Evolutionary conservation across 257 asterid genomes (phyloP), one percentile per base, ranked within the genome.

Genomic region (Rhazya stricta): DNA sequence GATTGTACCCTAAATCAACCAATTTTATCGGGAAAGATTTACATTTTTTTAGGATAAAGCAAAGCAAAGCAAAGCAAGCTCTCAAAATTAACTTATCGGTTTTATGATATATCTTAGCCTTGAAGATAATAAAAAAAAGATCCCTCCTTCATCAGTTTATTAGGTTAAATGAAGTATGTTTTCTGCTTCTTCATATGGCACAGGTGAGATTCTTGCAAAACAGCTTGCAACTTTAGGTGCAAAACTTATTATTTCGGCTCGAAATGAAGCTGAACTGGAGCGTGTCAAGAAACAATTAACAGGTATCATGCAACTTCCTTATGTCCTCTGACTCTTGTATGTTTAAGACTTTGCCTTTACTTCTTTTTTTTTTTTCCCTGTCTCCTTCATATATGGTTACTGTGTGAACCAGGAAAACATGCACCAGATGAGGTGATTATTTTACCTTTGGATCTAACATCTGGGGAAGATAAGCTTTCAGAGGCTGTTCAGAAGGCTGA

Each of bases 141-240:
- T n/a, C n/a, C n/a, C n/a, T n/a, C n/a, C n/a, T 8, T 43, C 32
- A 56, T 32, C 12, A 37, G 23, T 66, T 21, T 41, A 21, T 36
- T 48, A 16, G 48, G 32, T 9, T 63, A 19, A 53, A 34, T 30
- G 19, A 32, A 43, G 10, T 51, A 16, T 75, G 36, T 60, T 56
- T 78, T 51, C 71, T 79, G 34, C 81, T 74, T 69, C 46, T 72
- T 37, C 73, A 67, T 23, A 77, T 84, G 79, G 21, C 74, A 65
- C 74, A 94, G 99, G 99, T 67, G 99, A 92, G 85, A 83, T 89
- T 77, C 97, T 94, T 85, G 90, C 99, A 54, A 89, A 84, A 80
- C 95, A 92, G 84, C 96, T 94, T 77, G 96, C 99, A 77, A 82
- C 80, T 77, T 79, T 94, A 84, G 98, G 98, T 73, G 99, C 99